Base-by-base conservation (phyloP, 495 filamentous ascomycete species). In the Podospora bellae-mahoneyi region DNA sequence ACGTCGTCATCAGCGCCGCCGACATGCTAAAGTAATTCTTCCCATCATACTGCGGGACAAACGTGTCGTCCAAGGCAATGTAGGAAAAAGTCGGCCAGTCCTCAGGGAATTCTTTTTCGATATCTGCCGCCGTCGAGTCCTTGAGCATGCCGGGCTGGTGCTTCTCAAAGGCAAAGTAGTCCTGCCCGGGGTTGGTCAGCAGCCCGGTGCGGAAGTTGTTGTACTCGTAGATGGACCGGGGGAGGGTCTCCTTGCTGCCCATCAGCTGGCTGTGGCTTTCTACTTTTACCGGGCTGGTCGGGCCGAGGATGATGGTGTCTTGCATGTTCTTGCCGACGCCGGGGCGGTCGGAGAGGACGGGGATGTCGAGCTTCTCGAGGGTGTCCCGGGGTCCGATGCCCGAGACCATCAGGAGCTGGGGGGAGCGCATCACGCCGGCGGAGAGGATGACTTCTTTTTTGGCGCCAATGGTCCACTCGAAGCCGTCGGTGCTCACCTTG, bases 41-140 rank as follows among this genome's bases (percentile, higher is more conserved):
- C 82, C 3, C 78, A 78, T 20, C 78, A 66, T 70, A 23, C 23
- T 23, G 23, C 68, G n/a, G 18, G 28, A 28, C 53, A 34, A 32
- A 44, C 59, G 62, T 68, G 39, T 10, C 48, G 48, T 26, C 88
- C 85, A 0, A 86, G 87, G 86, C 87, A 89, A 70, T 89, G 86
- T 0, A 64, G 13, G 0, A 86, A 81, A 62, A 84, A 84, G 54
- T 62, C 62, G 19, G 70, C 67, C 5, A 88, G 79, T 53, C 72
- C 73, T 0, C 62, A n/a, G 23, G 34, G 27, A 62, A 78, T 76
- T 54, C 72, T 28, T 53, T 65, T 32, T 23, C 23, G 23, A 23
- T 23, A 23, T 23, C 23, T 23, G 23, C 23, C 60, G 68, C 62
- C 27, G 74, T 57, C 23, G 64, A 20, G 3, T 61, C 65, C 18